Evolutionary conservation across 1,284 basidiomycete species (phyloP).

Genomic region (Violaceomyces palustris): DNA sequence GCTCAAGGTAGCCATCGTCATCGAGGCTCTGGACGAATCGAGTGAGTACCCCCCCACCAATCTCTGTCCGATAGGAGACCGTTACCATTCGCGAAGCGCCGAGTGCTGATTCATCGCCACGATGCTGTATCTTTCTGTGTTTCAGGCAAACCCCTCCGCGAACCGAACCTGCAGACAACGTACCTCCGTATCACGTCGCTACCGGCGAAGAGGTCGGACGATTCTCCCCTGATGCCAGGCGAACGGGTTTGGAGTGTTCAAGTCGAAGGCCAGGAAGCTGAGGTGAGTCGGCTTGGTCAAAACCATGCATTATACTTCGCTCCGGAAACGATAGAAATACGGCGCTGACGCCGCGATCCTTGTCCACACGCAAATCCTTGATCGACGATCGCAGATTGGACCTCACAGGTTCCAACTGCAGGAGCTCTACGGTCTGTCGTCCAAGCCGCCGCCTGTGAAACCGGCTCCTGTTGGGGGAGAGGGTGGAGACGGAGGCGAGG

Average conservation of each 20-base stretch:
- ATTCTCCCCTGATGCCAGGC: neutral
- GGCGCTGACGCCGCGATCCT: neutral
- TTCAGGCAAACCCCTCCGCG: conserved; percentile 24
- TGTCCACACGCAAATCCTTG: neutral
- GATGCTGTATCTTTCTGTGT: too few relatives aligned
- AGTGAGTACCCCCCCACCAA: too few relatives aligned
- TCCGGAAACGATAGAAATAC: too few relatives aligned
- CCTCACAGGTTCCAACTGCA: conserved; percentile 47
- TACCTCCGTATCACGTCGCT: conserved; percentile 38
- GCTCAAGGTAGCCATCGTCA: conserved; percentile 38
- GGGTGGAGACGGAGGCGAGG: conserved; percentile 6
- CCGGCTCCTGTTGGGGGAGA: conserved; percentile 7
- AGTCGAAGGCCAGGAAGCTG: conserved; percentile 45
- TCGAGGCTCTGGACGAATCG: conserved; percentile 51
- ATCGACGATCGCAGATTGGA: conserved; percentile 19
- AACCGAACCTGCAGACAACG: conserved; percentile 45
- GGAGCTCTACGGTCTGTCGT: conserved; percentile 46
- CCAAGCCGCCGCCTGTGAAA: conserved; percentile 27
- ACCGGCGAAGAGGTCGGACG: conserved; percentile 10
- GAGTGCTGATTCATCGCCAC: too few relatives aligned
- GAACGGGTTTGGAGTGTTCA: conserved; percentile 28
- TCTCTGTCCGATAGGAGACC: too few relatives aligned
- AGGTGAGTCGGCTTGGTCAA: conserved; percentile 6
- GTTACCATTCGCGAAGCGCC: too few relatives aligned
- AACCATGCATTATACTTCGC: too few relatives aligned